These are phyloP conservation scores for Trichoderma reesei DNA, from an alignment of 495 filamentous ascomycete genomes.

Conservation along the genomic window DNA sequence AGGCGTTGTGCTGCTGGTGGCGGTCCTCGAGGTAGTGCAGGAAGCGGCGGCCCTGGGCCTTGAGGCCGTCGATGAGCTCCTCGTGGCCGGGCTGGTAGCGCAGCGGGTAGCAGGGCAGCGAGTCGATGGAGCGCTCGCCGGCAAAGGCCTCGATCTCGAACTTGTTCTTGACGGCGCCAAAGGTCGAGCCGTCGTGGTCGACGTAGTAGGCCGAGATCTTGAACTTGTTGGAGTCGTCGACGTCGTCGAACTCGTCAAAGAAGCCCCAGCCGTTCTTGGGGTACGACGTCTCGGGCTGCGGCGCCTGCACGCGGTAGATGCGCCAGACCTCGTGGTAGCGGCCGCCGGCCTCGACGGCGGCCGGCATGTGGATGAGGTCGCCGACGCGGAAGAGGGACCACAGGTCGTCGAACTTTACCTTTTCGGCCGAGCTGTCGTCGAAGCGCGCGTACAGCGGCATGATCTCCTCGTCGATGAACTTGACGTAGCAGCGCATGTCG, in stretches of 20 bases:
- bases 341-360: constrained; percentile 17
- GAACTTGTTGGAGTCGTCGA: constrained; percentile 3
- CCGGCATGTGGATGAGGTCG: constrained; percentile 24
- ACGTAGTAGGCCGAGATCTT: constrained; percentile 33
- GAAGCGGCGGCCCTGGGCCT: constrained; percentile 35
- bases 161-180: constrained; percentile 35
- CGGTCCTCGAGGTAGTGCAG: constrained; percentile 38
- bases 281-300: constrained; percentile 15
- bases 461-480: constrained; percentile 27
- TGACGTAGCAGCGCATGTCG: constrained; percentile 26
- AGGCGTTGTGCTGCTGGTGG: constrained; percentile 35
- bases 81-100: constrained; percentile 40
- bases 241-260: constrained; percentile 13
- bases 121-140: constrained; percentile 44
- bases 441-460: constrained; percentile 23
- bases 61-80: constrained; percentile 26
- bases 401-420: constrained; percentile 26
- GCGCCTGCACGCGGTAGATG: constrained; percentile 21
- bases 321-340: constrained; percentile 19
- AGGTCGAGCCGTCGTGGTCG: constrained; percentile 48
- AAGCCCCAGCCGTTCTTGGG: constrained; percentile 13
- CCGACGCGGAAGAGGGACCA: constrained; percentile 31
- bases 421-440: constrained; percentile 16
- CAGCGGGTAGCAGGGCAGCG: constrained; percentile 45
- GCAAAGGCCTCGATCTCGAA: constrained; percentile 37